phyloP scores from a whole-genome alignment of 2,329 filamentous ascomycete species.

The Beauveria brongniartii region DNA sequence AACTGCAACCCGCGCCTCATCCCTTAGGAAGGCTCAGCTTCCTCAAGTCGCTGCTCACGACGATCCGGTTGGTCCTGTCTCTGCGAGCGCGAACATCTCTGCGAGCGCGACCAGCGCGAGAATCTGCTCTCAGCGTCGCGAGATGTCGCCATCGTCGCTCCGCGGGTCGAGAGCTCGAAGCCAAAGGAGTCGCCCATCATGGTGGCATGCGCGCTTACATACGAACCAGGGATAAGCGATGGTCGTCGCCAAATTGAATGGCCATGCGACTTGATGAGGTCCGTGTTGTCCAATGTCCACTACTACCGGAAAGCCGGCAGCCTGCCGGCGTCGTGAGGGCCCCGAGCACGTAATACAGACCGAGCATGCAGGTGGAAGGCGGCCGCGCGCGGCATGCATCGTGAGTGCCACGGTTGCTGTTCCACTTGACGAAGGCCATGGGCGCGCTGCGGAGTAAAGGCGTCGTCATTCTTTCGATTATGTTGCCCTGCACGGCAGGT shows the following conservation, averaged over 20 bases:
- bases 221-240: constrained; percentile 50
- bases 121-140: constrained; percentile 41
- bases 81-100: constrained; percentile 34
- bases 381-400: constrained; percentile 45
- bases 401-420: constrained; percentile 57
- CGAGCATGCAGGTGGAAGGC: constrained; percentile 49
- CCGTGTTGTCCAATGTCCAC: constrained; percentile 59
- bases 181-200: constrained; percentile 63
- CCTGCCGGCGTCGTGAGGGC: constrained; percentile 54
- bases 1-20: constrained; percentile 30
- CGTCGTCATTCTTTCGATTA: constrained; percentile 46
- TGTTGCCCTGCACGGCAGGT: constrained; percentile 53
- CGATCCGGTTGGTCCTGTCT: constrained; percentile 48
- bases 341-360: constrained; percentile 54
- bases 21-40: constrained; percentile 46
- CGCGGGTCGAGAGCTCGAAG: constrained; percentile 49
- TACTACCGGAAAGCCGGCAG: constrained; percentile 58
- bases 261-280: constrained; percentile 49
- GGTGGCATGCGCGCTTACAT: constrained; percentile 59
- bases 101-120: constrained; percentile 44
- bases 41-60: constrained; percentile 51
- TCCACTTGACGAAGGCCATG: constrained; percentile 58
- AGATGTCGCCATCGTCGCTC: constrained; percentile 31
- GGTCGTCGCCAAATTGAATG: constrained; percentile 57
- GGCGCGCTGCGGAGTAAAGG: constrained; percentile 43